Evolutionary conservation across 257 asterid species (phyloP), one percentile per base, ranked within the genome.

Genomic region (Solanum medicagineum): DNA sequence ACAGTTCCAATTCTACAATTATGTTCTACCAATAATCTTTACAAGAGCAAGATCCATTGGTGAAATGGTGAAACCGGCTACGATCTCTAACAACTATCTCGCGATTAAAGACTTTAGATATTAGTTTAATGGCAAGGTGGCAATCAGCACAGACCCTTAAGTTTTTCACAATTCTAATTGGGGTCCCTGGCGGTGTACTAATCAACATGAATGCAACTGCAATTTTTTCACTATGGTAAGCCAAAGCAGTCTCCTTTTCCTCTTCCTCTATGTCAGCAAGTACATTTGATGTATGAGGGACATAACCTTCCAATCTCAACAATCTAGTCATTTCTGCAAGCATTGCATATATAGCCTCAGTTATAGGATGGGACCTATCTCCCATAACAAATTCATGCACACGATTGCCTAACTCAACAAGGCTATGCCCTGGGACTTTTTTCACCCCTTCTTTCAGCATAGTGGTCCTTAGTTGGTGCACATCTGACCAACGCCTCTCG

Each of bases 211-310:
- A 93, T 2, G 97, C 97, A 85, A 95, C 54, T 14, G 97, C 98
- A 49, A 93, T 93, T 90, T 95, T 95, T 91, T 95, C 98, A 68
- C 97, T 95, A 22, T 95, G 98, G 86, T 92, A 93, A 22, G 91
- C 85, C 87, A 95, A 81, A 53, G 98, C 97, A 10, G 93, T 89
- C 91, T 93, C 98, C 90, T 95, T 95, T 91, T 93, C 98, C 87
- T 95, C 97, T 83, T 95, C 97, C 90, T 95, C 97, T 73, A 95
- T 92, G 55, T 95, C 98, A 44, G 98, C 94, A 57, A 90, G 94
- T 88, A 95, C 95, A 26, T 90, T 93, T 7, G 87, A 85, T 2
- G 97, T 93, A 65, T 87, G 95, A 53, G 98, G 97, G 7, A 93
- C 91, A 85, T 95, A 93, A 14, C 98, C 98, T 87, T 93, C 94